Evolutionary conservation across 2,329 filamentous ascomycete species (phyloP), one percentile per base, ranked within the genome.

Genomic region (Nigrograna mackinnonii): DNA sequence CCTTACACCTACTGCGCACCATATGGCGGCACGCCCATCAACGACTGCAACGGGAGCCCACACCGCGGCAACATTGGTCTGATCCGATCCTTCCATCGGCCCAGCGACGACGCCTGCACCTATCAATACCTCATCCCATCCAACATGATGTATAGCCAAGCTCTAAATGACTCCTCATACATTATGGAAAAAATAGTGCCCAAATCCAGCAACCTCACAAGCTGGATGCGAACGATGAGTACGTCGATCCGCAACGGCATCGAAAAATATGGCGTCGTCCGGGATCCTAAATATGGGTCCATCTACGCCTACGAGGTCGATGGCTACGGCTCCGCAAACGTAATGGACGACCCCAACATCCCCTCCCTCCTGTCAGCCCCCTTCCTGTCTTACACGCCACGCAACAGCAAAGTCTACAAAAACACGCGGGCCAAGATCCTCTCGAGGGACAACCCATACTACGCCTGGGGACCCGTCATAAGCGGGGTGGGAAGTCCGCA

Each of bases 301-400:
- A 61, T 77, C 24, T 78, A 71, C 54, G 74, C 74, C 7, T 78
- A 69, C 50, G 75, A 78, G 52, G 62, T 77, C 33, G 74, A 78
- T 46, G 73, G 73, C 12, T 75, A 71, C 50, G 67, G 67, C 28
- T 54, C 51, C 11, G 59, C 66, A 34, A 85, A 82, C 50, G 68
- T 84, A 14, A 87, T 87, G 84, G 85, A 88, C 56, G 85, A 88
- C 42, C 83, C 85, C 7, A 88, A 88, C 49, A 77, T 88, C 31
- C 85, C 85, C 0, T 84, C 80, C 13, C 72, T 88, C 2, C 73
- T 88, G 16, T 80, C 82, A 0, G 77, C 84, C 11, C 84, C 85
- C 0, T 81, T 85, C 49, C 68, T 86, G 22, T 79, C 80, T 6
- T 87, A 83, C 46, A 51, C 72, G 1, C 54, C 69, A 4, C 37